A percentile compares a stretch with the other conserved stretches of the same genome.
These are phyloP conservation scores for Neurospora sp. DNA, from an alignment of 495 filamentous ascomycete genomes.

Conservation along the genomic window DNA sequence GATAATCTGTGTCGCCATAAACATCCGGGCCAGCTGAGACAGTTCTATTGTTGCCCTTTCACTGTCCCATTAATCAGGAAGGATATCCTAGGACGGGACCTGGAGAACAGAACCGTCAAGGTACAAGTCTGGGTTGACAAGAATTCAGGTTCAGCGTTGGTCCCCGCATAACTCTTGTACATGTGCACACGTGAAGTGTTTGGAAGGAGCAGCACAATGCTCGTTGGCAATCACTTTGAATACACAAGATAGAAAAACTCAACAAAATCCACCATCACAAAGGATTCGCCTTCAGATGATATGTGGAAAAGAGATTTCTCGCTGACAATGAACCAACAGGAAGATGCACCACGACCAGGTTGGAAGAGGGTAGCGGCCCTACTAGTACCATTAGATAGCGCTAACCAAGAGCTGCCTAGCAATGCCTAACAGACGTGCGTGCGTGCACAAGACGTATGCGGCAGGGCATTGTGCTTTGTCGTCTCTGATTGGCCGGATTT, in stretches of 20 bases:
- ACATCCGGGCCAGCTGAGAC: background rate
- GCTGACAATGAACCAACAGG: background rate
- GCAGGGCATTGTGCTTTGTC: background rate
- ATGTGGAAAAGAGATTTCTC: background rate
- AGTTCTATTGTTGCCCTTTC: background rate
- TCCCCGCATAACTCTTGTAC: background rate
- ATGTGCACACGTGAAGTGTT: background rate
- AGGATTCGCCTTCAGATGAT: background rate
- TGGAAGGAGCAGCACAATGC: background rate
- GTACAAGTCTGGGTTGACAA: background rate
- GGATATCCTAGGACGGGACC: background rate
- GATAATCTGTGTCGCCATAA: background rate
- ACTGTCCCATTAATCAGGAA: background rate
- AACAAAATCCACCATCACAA: background rate
- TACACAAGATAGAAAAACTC: background rate
- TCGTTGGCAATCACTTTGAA: background rate
- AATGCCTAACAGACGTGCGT: background rate
- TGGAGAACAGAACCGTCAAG: background rate
- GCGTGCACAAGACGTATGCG: background rate
- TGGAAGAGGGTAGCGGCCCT: background rate
- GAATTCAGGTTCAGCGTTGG: background rate
- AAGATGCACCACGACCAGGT: background rate
- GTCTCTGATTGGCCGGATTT: background rate
- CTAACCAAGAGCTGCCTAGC: background rate
- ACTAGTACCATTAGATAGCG: background rate